Evolutionary conservation across 2,329 filamentous ascomycete species (phyloP), one percentile per base, ranked within the genome.

Genomic region (Ophiocordyceps sinensis): DNA sequence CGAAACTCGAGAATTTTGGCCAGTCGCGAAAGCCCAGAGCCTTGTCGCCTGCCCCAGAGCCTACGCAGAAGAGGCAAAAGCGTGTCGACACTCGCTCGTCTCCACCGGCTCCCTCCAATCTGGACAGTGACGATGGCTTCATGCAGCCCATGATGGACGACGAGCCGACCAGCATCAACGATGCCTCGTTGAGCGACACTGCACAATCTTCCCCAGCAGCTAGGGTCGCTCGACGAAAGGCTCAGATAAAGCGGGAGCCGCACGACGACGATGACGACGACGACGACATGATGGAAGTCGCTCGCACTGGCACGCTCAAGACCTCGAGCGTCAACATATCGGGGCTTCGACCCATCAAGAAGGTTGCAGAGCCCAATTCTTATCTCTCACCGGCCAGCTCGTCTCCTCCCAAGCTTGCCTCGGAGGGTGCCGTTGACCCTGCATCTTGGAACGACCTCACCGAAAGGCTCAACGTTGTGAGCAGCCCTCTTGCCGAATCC

Each of bases 371-470:
- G 58, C 60, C 74, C 11, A 70, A 75, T 30, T 64, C 75, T 3
- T 77, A 82, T 48, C 79, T 85, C 5, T 75, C 80, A 1, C 85
- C 85, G 4, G 71, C 70, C 36, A 85, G 73, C 55, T 94, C 87
- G 4, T 94, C 87, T 14, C 86, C 86, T 14, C 65, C 70, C 8
- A 77, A 79, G 48, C 21, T 35, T 28, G 40, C 15, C n/a, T 65
- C 72, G 1, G 67, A 75, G 13, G 64, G 76, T 19, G 62, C 69
- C 17, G 70, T 93, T 23, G 86, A 95, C 64, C 75, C 88, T 1
- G 80, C 82, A 1, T 78, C 85, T 1, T 96, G 91, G 88, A 94
- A 87, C 50, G 73, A 84, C 43, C 78, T 98, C 37, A 88, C 84
- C 8, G 78, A 79, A 53, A 89, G 82, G 52, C 71, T 98, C 46